Evolutionary conservation across 352 stramenopile genomes (phyloP), one percentile per base, ranked within the genome.

Genomic region (Phytophthora fragariae): DNA sequence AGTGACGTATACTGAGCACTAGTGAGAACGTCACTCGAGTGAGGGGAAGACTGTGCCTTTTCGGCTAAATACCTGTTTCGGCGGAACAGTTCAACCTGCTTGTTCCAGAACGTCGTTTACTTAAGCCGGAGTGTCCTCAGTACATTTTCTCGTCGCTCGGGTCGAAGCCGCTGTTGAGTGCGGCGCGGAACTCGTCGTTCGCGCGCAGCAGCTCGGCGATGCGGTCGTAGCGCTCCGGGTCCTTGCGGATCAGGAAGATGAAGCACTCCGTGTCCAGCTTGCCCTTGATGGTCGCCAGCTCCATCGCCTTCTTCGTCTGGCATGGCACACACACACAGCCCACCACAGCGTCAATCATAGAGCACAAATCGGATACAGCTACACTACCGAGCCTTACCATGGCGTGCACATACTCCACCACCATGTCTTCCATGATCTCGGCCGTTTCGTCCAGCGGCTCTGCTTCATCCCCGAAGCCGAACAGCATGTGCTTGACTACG

Each of bases 401-500:
- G 62, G 80, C 76, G 52, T 92, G 80, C 15, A 95, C 75, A 63
- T 97, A 92, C 54, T 97, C 90, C 33, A 94, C 84, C 46, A 92
- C 85, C 9, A 97, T 76, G 49, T 97, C 90, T 72, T 97, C 88
- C 89, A 97, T 97, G 47, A 95, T 79, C 65, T 92, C 79, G 1
- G 84, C 84, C 5, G 85, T 90, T 73, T 95, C 90, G n/a, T 85
- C 79, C 37, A 93, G 64, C 9, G 90, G 85, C 53, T 94, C 85
- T 2, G 68, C 63, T 54, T 91, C 87, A 54, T 97, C 90, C 0
- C 90, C 90, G 71, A 97, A 97, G 24, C 90, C 90, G 61, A 95
- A 94, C 72, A 97, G 91, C 90, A 97, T 97, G 65, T 95, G 86
- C 57, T 96, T 97, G 72, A 97, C 90, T 97, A 56, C 19, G 12